phyloP scores from a whole-genome alignment of 2,329 filamentous ascomycete genomes.

The Sclerotinia subarctica region DNA sequence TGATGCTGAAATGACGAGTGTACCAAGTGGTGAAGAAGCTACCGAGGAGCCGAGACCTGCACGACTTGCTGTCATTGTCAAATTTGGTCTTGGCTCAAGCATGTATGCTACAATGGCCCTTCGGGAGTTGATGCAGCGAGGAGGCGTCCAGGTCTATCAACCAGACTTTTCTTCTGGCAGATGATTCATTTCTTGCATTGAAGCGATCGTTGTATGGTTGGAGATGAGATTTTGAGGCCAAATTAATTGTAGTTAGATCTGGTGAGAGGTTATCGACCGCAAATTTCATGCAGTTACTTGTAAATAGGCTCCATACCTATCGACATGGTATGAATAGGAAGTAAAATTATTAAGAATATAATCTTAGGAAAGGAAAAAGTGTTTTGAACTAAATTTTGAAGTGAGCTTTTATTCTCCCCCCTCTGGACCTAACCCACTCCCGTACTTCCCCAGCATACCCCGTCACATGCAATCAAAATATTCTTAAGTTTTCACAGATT shows the following conservation, averaged over 20 bases:
- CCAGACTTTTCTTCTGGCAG: conserved; percentile 52
- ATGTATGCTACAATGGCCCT: conserved; percentile 84
- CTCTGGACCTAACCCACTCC: too few relatives aligned
- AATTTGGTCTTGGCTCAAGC: conserved; percentile 72
- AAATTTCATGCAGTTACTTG: background rate
- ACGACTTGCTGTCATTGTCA: conserved; percentile 67
- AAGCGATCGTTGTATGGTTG: background rate
- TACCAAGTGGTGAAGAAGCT: background rate
- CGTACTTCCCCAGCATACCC: background rate
- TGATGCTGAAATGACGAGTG: background rate
- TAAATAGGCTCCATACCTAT: background rate
- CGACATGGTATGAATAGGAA: conserved; percentile 8
- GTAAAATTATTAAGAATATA: background rate
- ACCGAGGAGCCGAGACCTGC: conserved; percentile 14
- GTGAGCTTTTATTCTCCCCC: background rate
- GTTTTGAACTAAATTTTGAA: background rate
- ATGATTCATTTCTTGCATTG: conserved; percentile 16
- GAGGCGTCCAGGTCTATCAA: conserved; percentile 59
- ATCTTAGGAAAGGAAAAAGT: background rate
- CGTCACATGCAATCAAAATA: too few relatives aligned
- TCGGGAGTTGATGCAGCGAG: conserved; percentile 71
- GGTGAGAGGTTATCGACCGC: background rate
- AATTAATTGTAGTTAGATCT: background rate
- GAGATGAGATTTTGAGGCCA: conserved; percentile 5
- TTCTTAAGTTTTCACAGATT: background rate